Conservation (phyloP, 2,329 filamentous ascomycete genomes). For the Paecilomyces niveus region DNA sequence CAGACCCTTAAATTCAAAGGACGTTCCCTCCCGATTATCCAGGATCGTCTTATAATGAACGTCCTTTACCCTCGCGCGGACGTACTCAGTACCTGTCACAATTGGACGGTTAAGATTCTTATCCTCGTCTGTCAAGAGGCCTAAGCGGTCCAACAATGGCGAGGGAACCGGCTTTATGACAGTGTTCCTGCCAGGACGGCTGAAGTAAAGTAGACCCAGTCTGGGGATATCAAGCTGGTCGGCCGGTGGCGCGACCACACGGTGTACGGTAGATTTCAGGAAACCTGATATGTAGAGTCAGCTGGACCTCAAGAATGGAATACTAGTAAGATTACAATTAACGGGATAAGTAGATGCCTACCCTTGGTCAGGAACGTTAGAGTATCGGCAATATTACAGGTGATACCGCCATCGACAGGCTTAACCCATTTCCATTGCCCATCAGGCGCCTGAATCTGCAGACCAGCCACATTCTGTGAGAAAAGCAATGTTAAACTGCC, state of each 20-base stretch:
- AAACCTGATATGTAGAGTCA: slow-evolving; percentile 4
- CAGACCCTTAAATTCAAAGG: slow-evolving; percentile 38
- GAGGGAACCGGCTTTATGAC: slow-evolving; percentile 29
- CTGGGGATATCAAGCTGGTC: slow-evolving; percentile 26
- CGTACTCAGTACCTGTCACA: slow-evolving; percentile 39
- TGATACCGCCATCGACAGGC: slow-evolving; percentile 41
- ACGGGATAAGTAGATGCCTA: not conserved
- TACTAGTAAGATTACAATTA: not conserved
- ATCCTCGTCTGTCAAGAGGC: slow-evolving; percentile 34
- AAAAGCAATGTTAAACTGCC: slow-evolving; percentile 52
- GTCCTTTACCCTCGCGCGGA: slow-evolving; percentile 41
- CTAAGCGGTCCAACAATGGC: slow-evolving; percentile 29
- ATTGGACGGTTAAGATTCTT: slow-evolving; percentile 28
- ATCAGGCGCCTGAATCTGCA: slow-evolving; percentile 45
- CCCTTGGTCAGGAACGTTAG: slow-evolving; percentile 28
- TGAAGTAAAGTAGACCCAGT: slow-evolving; percentile 32
- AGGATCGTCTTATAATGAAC: slow-evolving; percentile 41
- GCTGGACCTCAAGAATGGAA: not conserved
- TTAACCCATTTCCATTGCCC: slow-evolving; percentile 45
- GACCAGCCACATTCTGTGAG: slow-evolving; percentile 49
- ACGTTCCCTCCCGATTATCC: slow-evolving; percentile 38
- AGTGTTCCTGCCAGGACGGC: slow-evolving; percentile 25
- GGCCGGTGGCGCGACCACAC: slow-evolving; percentile 27
- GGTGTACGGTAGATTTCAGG: slow-evolving; percentile 28
- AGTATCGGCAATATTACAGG: slow-evolving; percentile 46